Evolutionary conservation across 2,329 filamentous ascomycete species (phyloP), one percentile per base, ranked within the genome.

Genomic region (Dactylella cylindrospora): DNA sequence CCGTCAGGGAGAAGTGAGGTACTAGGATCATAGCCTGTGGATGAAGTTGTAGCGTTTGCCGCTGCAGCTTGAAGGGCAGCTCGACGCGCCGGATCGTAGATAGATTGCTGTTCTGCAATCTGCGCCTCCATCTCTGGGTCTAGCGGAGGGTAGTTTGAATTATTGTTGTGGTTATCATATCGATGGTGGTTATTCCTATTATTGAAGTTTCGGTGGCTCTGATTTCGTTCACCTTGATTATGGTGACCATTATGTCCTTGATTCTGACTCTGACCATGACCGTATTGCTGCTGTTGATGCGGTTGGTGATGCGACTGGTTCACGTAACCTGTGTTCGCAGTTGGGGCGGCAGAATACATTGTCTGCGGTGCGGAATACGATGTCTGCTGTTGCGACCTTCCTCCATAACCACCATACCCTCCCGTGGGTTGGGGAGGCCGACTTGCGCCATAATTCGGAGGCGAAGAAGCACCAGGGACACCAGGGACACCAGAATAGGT

Each of bases 31-130:
- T 68, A 40, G 66, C 51, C 67, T 38, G 69, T 45, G 46, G 67
- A 46, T 65, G 71, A 44, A 65, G 70, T 54, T 46, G 73, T 65
- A 2, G 77, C 74, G 67, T 77, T 78, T 17, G 72, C 72, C 3
- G 75, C 76, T 17, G 73, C 73, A 19, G 75, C 57, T 8, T 71
- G 70, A 28, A 70, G 72, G 3, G 76, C 76, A 1, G 75, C 72
- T 8, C 72, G 71, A 64, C 75, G 71, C 45, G 64, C 72, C 66
- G 65, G 67, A 50, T 83, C 81, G 73, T 95, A 95, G 20, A 90
- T 88, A 73, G 86, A 91, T 74, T 95, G 90, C 89, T 91, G 96
- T 73, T 95, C 88, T 41, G 90, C 90, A 64, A 96, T 90, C 73
- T 94, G 88, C 23, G 88, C 89, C 55, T 93, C 89, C 76, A 88